Base-by-base conservation (phyloP, 2,329 filamentous ascomycete genomes). In the Alternaria incomplexa region DNA sequence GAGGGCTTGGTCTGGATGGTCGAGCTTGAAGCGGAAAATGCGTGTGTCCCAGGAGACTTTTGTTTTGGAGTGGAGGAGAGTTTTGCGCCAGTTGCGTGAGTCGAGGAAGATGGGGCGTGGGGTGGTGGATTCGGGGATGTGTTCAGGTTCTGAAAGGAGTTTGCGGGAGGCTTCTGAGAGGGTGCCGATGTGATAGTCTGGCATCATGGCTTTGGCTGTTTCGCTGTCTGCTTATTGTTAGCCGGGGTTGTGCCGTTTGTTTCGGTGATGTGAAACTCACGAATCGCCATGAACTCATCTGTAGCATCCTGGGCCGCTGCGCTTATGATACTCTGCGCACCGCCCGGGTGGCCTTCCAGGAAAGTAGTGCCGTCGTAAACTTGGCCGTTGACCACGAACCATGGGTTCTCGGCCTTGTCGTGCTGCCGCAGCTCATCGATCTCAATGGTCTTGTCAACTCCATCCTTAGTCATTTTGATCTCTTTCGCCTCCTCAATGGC, bases 251-350 rank as follows among this genome's bases (percentile, higher is more conserved):
- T 50, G 11, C 4, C 9, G 5, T 32, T 6, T 40, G 4, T n/a
- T 48, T 7, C 22, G 7, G 13, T 1, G 10, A n/a, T 26, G 5
- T 28, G n/a, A 9, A 8, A 54, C 91, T 85, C 84, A 95, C 92
- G 93, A 72, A 97, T 97, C 13, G 92, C 91, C 82, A 96, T 87
- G 77, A 97, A 97, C 70, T 97, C 94, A 73, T 97, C 94, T 0
- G 91, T 91, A 10, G 88, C 88, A 79, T 97, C 93, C 72, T 92
- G 84, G 0, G 90, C 93, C n/a, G 93, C 93, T 4, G 90, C 92
- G 26, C 90, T 90, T 56, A 91, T 85, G 74, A 97, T 97, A 72
- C 92, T 96, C 66, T 91, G 88, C 3, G 92, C 93, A 54, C 94
- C 94, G 55, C 94, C 94, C 0, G 94, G 94, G 77, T 97, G 94